These are phyloP conservation scores for Malania oleifera DNA, from an alignment of 164 flowering plant genomes.

Conservation along the genomic window DNA sequence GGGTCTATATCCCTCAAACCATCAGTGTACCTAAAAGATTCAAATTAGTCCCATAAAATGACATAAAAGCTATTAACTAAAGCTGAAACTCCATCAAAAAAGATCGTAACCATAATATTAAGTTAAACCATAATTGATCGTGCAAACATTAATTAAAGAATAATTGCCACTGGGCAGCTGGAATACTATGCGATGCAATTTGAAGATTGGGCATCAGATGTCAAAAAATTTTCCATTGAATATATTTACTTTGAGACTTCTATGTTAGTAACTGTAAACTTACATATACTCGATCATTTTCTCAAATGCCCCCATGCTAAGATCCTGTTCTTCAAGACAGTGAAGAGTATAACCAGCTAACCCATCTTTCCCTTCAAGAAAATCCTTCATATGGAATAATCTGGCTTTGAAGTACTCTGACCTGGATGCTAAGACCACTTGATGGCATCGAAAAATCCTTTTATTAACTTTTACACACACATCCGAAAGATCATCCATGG, in stretches of 20 bases:
- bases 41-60: conserved; percentile 4
- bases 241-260: not conserved
- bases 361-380: conserved; percentile 53
- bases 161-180: too few species aligned
- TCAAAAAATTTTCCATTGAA: not conserved
- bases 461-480: conserved; percentile 66
- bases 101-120: too few species aligned
- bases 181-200: not conserved
- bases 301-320: conserved; percentile 78
- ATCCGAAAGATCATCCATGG: conserved; percentile 78
- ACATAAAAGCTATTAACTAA: too few species aligned
- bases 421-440: conserved; percentile 86
- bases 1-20: conserved; percentile 77
- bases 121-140: too few species aligned
- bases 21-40: conserved; percentile 82
- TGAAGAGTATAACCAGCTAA: conserved; percentile 49
- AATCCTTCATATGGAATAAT: conserved; percentile 68
- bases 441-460: conserved; percentile 79
- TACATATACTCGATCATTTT: conserved; percentile 96
- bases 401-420: conserved; percentile 94
- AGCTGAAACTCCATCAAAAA: too few species aligned
- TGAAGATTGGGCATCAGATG: not conserved
- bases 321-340: conserved; percentile 77
- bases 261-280: conserved; percentile 20
- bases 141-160: too few species aligned